Evolutionary conservation across 1,284 basidiomycete genomes (phyloP), one percentile per base, ranked within the genome.

Genomic region (Ustilago esculenta): DNA sequence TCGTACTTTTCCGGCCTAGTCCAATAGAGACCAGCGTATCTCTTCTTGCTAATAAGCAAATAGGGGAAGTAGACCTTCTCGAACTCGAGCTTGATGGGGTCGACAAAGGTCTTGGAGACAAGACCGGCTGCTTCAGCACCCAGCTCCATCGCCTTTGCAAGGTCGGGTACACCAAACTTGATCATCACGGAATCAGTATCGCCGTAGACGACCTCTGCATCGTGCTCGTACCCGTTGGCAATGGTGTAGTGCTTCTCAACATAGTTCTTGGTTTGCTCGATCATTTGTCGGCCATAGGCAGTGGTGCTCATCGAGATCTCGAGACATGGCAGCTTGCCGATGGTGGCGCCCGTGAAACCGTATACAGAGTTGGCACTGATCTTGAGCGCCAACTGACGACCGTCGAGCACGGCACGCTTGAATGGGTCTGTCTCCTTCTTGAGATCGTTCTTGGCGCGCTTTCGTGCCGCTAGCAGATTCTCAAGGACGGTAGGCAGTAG

Each of bases 71-170:
- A 81, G 44, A 80, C 77, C 57, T 81, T 81, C 25, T 81, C 80
- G 68, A 81, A 81, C 49, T 81, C 80, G 47, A 81, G 75, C 59
- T 78, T 77, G 68, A 81, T 81, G 6, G 80, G 80, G 24, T 73
- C 59, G 35, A 75, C 63, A 53, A 81, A 81, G 1, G 77, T 76
- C 30, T 76, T 48, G 2, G 73, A 75, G 6, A 98, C 95, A n/a
- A 92, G 86, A 25, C 91, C 89, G 1, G 96, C 96, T 0, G 96
- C 96, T 84, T 98, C 92, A 24, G 89, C 89, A 32, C 95, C 94
- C 11, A 81, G 64, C 46, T 76, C 61, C 80, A 81, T 81, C 12
- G 79, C 76, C 36, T 72, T 65, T 11, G 43, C 53, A n/a, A 81
- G 44, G 23, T 80, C 76, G 4, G 69, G 51, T 3, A 72, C 66